Evolutionary conservation across 495 filamentous ascomycete species (phyloP).

Genomic region (Penicillium pulvis): DNA sequence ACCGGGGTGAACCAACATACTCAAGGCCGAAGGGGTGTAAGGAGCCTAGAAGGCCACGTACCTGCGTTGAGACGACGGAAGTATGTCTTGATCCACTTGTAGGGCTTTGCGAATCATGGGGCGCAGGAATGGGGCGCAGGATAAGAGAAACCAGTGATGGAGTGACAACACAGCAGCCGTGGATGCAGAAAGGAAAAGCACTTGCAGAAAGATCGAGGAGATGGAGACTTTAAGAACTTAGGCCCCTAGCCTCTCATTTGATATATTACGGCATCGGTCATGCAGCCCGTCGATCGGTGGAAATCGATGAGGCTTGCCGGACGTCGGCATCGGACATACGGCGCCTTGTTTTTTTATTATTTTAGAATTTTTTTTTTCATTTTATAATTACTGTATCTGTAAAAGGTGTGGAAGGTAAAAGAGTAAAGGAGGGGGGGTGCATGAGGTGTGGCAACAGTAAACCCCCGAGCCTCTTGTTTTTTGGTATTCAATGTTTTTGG

Average conservation of each 20-base stretch:
- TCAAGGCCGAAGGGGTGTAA: background rate
- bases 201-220: slow-evolving; percentile 36
- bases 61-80: slow-evolving; percentile 18
- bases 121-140: slow-evolving; percentile 5
- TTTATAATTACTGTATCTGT: slow-evolving; percentile 8
- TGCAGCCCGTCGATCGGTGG: slow-evolving; percentile 50
- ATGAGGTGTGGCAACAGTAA: slow-evolving; percentile 27
- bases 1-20: background rate
- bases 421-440: slow-evolving; percentile 17
- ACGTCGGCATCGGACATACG: slow-evolving; percentile 22
- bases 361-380: background rate
- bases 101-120: slow-evolving; percentile 24
- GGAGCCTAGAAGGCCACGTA: slow-evolving; percentile 14
- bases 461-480: slow-evolving; percentile 22
- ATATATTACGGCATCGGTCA: slow-evolving; percentile 52
- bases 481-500: background rate
- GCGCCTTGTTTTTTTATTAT: slow-evolving; percentile 4
- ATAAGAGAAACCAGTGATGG: slow-evolving; percentile 20
- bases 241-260: slow-evolving; percentile 55
- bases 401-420: slow-evolving; percentile 7
- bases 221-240: slow-evolving; percentile 42
- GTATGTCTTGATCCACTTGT: slow-evolving; percentile 19
- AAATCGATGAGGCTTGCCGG: slow-evolving; percentile 35
- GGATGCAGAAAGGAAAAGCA: slow-evolving; percentile 31
- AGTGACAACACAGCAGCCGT: slow-evolving; percentile 32